phyloP scores from a whole-genome alignment of 257 asterid species.

The Lantana camara region DNA sequence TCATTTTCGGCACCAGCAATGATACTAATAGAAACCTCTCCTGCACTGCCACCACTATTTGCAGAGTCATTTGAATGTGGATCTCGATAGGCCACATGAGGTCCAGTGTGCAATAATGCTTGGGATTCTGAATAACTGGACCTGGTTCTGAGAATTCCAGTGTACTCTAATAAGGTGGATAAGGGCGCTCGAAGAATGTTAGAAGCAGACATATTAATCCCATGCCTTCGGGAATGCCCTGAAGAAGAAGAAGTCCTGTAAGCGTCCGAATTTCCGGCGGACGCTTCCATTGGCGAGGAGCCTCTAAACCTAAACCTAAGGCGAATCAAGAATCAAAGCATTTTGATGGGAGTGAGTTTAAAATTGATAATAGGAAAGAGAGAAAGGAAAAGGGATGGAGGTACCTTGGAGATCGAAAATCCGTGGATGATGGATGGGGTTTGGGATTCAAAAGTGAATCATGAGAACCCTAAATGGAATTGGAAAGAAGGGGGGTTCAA shows the following conservation, averaged over 20 bases:
- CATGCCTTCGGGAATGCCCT: slow-evolving; percentile 51
- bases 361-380: neutral
- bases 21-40: slow-evolving; percentile 85
- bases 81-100: slow-evolving; percentile 34
- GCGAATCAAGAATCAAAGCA: slow-evolving; percentile 36
- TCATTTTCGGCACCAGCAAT: slow-evolving; percentile 55
- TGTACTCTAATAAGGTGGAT: slow-evolving; percentile 71
- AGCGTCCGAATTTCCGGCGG: slow-evolving; percentile 73
- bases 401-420: slow-evolving; percentile 59
- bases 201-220: slow-evolving; percentile 57
- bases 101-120: slow-evolving; percentile 35
- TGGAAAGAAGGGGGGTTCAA: neutral
- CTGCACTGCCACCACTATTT: slow-evolving; percentile 34
- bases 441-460: slow-evolving; percentile 21
- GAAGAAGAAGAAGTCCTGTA: slow-evolving; percentile 46
- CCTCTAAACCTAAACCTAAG: slow-evolving; percentile 62
- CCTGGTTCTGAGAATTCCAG: slow-evolving; percentile 57
- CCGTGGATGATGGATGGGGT: slow-evolving; percentile 50
- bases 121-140: slow-evolving; percentile 49
- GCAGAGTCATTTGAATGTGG: slow-evolving; percentile 38
- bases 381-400: neutral
- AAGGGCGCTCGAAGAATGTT: slow-evolving; percentile 64
- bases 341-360: neutral
- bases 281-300: slow-evolving; percentile 68
- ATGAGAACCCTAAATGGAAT: slow-evolving; percentile 33